Evolutionary conservation across 495 filamentous ascomycete species (phyloP).

Genomic region (Xylaria grammica): DNA sequence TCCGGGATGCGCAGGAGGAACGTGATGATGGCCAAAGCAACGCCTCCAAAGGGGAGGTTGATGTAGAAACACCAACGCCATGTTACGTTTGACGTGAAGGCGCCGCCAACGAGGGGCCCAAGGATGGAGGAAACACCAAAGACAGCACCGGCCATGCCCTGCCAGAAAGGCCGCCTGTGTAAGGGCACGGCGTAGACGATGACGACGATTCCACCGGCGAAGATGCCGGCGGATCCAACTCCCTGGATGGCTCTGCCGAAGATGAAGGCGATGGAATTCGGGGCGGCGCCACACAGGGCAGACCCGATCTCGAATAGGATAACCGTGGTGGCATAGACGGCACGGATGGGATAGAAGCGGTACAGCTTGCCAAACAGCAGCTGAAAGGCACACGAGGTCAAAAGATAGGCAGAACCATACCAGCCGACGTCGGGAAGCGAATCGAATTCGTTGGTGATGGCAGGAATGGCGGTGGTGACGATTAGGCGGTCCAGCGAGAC

Average conservation of each 20-base stretch:
- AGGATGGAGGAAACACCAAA: constrained; percentile 70
- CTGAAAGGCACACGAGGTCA: constrained; percentile 54
- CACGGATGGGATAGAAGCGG: constrained; percentile 49
- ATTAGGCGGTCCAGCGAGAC: constrained; percentile 49
- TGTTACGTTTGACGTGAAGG: constrained; percentile 59
- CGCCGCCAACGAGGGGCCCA: constrained; percentile 69
- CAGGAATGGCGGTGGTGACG: constrained; percentile 55
- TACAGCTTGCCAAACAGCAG: constrained; percentile 57
- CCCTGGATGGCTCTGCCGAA: constrained; percentile 64
- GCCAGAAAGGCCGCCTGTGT: constrained; percentile 50
- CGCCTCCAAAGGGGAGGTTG: constrained; percentile 69
- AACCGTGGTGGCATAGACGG: constrained; percentile 45
- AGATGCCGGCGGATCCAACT: constrained; percentile 50
- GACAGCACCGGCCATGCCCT: constrained; percentile 49
- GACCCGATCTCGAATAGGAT: constrained; percentile 58
- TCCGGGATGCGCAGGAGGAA: constrained; percentile 58
- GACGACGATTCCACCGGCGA: constrained; percentile 45
- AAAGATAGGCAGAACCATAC: constrained; percentile 59
- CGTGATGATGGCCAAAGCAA: constrained; percentile 63
- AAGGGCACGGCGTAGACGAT: constrained; percentile 54
- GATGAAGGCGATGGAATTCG: constrained; percentile 57
- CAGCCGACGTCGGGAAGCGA: constrained; percentile 57
- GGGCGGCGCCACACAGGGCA: constrained; percentile 60
- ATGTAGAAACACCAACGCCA: constrained; percentile 85
- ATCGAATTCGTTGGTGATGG: constrained; percentile 54